phyloP scores from a whole-genome alignment of 768 basidiomycete species.

The Pleurotus pulmonarius region DNA sequence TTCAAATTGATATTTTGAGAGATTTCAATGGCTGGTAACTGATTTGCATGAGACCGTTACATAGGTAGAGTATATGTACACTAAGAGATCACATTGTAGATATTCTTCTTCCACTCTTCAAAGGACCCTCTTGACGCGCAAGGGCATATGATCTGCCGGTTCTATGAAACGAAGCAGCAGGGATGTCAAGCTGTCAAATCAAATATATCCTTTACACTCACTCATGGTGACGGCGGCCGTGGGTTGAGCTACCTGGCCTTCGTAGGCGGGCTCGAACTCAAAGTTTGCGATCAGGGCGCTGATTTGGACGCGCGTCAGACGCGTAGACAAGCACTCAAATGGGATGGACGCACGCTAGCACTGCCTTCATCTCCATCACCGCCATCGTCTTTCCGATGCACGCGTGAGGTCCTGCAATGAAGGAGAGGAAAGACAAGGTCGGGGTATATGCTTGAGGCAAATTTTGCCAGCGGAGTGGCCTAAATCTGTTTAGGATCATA shows the following conservation, averaged over 20 bases:
- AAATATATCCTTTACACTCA: conserved; percentile 18
- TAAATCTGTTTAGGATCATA: conserved; percentile 27
- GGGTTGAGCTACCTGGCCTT: conserved; percentile 36
- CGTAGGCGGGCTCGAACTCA: conserved; percentile 38
- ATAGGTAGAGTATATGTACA: too few relatives aligned
- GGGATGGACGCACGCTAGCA: conserved; percentile 28
- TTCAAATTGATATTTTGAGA: too few relatives aligned
- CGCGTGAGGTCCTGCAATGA: conserved; percentile 41
- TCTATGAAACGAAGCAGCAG: conserved; percentile 15
- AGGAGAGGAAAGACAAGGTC: conserved; percentile 34
- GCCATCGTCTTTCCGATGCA: conserved; percentile 49
- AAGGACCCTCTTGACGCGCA: conserved; percentile 23
- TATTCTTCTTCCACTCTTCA: neutral
- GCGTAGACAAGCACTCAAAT: too few relatives aligned
- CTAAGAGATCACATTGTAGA: too few relatives aligned
- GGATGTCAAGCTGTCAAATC: neutral
- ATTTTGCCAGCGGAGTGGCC: conserved; percentile 42
- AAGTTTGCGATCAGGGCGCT: conserved; percentile 41
- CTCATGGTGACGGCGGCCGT: conserved; percentile 46
- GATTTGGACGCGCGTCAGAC: neutral
- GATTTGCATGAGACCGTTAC: too few relatives aligned
- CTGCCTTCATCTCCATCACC: conserved; percentile 44
- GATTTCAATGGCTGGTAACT: too few relatives aligned
- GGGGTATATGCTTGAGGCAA: conserved; percentile 32
- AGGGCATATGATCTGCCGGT: conserved; percentile 33